phyloP scores from a whole-genome alignment of 164 flowering plant genomes.

The Magnolia kwangsiensis region DNA sequence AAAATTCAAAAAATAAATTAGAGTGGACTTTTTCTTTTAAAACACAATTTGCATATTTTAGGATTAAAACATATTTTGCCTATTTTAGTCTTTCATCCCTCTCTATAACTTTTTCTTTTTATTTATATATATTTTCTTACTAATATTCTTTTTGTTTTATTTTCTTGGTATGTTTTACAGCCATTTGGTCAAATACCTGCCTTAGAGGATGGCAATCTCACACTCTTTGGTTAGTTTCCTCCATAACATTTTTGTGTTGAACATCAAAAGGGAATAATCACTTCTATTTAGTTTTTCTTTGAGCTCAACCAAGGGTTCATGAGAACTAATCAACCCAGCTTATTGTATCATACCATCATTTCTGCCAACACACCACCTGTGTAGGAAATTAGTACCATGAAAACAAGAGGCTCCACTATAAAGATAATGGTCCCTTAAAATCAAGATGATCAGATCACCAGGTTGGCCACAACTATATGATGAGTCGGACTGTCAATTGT shows the following conservation, averaged over 20 bases:
- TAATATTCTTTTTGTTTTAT: not conserved
- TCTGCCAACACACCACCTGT: not conserved
- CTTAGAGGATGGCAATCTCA: constrained; percentile 5
- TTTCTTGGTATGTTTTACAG: not conserved
- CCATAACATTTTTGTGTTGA: not conserved
- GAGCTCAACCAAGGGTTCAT: not conserved
- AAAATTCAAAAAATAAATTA: too few relatives aligned
- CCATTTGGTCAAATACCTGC: constrained; percentile 12
- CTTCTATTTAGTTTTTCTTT: not conserved
- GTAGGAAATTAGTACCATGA: not conserved
- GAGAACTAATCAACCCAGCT: not conserved
- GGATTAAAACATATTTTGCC: too few relatives aligned
- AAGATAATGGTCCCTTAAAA: not conserved
- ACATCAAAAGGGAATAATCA: too few relatives aligned
- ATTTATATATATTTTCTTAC: not conserved
- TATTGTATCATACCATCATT: too few relatives aligned
- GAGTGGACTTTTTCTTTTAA: too few relatives aligned
- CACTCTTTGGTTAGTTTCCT: constrained; percentile 3
- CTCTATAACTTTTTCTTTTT: not conserved
- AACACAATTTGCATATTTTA: too few relatives aligned
- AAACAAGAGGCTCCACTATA: not conserved
- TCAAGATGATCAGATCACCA: too few relatives aligned
- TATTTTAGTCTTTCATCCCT: not conserved
- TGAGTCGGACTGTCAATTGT: too few relatives aligned
- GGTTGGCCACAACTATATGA: too few relatives aligned